Conservation (phyloP, 1,139 yeast species). For the Chernovozyma aurita region DNA sequence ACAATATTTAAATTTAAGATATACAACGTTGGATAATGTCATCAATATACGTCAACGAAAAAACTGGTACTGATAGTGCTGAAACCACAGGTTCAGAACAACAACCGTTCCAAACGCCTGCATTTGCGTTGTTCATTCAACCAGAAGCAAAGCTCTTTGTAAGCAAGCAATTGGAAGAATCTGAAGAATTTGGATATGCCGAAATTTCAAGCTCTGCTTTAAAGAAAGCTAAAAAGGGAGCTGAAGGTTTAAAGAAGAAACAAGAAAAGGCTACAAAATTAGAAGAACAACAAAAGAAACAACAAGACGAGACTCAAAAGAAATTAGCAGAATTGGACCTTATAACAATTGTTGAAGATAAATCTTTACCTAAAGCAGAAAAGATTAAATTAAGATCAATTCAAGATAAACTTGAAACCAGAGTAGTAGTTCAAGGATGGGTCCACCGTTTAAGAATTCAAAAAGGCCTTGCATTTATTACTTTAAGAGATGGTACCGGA, state of each 20-base stretch:
- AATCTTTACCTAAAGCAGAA: conserved; percentile 63
- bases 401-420: conserved; percentile 47
- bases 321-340: conserved; percentile 71
- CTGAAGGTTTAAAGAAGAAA: conserved; percentile 87
- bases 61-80: conserved; percentile 59
- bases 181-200: conserved; percentile 51
- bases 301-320: conserved; percentile 64
- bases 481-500: conserved; percentile 94
- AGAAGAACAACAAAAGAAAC: conserved; percentile 56
- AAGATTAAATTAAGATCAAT: conserved; percentile 61
- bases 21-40: neutral
- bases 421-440: conserved; percentile 91
- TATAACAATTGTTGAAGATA: conserved; percentile 69
- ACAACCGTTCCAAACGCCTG: conserved; percentile 75
- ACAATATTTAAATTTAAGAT: neutral
- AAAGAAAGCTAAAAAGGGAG: conserved; percentile 95
- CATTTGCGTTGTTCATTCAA: conserved; percentile 65
- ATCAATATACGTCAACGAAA: conserved; percentile 61
- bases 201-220: conserved; percentile 90
- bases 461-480: conserved; percentile 87
- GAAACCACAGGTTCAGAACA: conserved; percentile 57
- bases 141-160: conserved; percentile 62
- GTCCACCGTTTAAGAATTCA: conserved; percentile 90
- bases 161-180: conserved; percentile 60
- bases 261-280: conserved; percentile 72